Base-by-base conservation (phyloP, 2,329 filamentous ascomycete species). In the Leptographium radiaticola region DNA sequence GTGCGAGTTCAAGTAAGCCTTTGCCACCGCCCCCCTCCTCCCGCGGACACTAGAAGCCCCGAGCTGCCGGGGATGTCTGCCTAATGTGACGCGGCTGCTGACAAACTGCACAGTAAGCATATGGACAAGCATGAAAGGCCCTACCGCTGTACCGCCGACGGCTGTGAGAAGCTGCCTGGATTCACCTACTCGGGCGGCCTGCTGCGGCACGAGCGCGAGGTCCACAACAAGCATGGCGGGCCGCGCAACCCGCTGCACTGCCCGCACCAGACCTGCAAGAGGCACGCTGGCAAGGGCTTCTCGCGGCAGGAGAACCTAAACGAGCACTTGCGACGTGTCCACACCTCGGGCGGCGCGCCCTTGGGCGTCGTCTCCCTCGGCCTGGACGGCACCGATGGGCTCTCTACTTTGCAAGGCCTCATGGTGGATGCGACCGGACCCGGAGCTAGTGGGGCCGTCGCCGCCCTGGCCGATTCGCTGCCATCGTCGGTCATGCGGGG, bases 41-140 rank as follows among this genome's bases (percentile, higher is more conserved):
- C 30, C 13, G 18, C 25, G 25, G 25, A 25, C 25, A 25, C 25
- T 25, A 25, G 25, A 5, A 25, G 25, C 25, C 25, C 2, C 25
- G 5, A 25, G 25, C 25, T 25, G 25, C 25, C 25, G 5, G 25
- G 5, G 25, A 25, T 25, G 48, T 20, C 33, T 30, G 50, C 34
- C 40, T 45, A 13, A 11, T 33, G 1, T 25, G 16, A 20, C 18
- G 18, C 9, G 10, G 4, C 18, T 36, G 39, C 47, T 56, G 45
- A 40, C 39, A 4, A 49, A n/a, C 18, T 36, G 30, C 39, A 8
- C 59, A 95, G 89, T 66, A 96, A 97, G 71, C 91, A 97, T 67
- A 96, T 96, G 90, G 91, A 97, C 71, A 95, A 95, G 67, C 91
- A 97, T 66, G 89, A 95, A 61, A 79, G 91, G 13, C 91, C 91